Conservation (phyloP, 768 basidiomycete genomes). For the Suillus sp. region DNA sequence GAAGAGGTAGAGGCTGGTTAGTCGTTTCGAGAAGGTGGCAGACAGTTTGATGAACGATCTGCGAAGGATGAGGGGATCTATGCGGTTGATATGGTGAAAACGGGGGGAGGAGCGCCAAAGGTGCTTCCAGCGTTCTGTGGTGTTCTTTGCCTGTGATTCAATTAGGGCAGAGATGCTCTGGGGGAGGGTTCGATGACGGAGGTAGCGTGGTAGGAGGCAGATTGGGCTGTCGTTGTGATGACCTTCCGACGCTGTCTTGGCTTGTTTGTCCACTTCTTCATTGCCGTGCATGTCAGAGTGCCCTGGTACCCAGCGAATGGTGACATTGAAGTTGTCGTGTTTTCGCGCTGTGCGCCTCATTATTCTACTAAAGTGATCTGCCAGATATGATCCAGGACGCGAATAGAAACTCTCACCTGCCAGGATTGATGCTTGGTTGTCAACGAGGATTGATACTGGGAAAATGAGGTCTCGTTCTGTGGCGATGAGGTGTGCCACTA, state of each 20-base stretch:
- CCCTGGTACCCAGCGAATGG: neutral
- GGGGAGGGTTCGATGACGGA: neutral
- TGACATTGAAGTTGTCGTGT: neutral
- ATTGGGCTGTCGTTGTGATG: neutral
- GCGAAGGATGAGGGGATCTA: neutral
- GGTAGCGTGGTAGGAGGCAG: neutral
- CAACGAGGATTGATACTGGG: neutral
- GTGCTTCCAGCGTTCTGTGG: neutral
- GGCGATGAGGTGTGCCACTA: too few species aligned
- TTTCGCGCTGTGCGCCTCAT: neutral
- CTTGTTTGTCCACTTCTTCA: constrained; percentile 3
- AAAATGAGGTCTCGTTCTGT: neutral
- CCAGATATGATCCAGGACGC: neutral
- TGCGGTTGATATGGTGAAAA: neutral
- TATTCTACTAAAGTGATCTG: neutral
- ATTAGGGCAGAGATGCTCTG: neutral
- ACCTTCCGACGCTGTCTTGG: neutral
- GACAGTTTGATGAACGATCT: constrained; percentile 2
- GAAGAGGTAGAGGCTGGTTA: neutral
- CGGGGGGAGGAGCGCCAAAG: constrained; percentile 9
- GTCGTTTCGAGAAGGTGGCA: neutral
- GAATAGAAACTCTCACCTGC: neutral
- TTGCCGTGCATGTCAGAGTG: too few species aligned
- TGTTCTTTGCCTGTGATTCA: neutral
- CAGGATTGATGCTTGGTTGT: neutral